These are phyloP conservation scores for Pulveroboletus sp. DNA, from an alignment of 768 basidiomycete species.

Conservation along the genomic window DNA sequence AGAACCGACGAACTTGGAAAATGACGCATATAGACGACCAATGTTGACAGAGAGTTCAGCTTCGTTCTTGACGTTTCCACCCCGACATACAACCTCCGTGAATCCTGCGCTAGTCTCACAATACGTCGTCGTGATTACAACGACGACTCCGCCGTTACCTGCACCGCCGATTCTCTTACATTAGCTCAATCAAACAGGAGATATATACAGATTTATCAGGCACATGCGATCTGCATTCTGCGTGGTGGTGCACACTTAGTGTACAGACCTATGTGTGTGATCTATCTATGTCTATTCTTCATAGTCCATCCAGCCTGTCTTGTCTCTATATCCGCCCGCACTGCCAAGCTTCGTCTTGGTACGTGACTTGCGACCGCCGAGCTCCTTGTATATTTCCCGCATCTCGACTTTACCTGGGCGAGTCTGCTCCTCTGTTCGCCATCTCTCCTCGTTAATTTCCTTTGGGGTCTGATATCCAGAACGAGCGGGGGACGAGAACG, in stretches of 20 bases:
- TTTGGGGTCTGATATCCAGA: slow-evolving; percentile 75
- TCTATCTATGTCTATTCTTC: slow-evolving; percentile 19
- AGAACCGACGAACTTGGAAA: slow-evolving; percentile 43
- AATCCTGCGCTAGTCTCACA: not conserved
- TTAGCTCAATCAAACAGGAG: slow-evolving; percentile 63
- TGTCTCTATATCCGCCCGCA: slow-evolving; percentile 60
- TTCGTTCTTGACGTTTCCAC: slow-evolving; percentile 73
- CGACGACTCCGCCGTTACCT: slow-evolving; percentile 67
- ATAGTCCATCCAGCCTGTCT: slow-evolving; percentile 66
- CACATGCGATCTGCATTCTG: slow-evolving; percentile 56
- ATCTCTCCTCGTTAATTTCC: slow-evolving; percentile 75
- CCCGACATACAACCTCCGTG: slow-evolving; percentile 43
- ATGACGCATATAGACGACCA: slow-evolving; percentile 57
- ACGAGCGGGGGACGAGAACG: slow-evolving; percentile 43
- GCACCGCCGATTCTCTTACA: slow-evolving; percentile 64
- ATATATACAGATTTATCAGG: slow-evolving; percentile 70
- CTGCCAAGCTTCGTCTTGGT: slow-evolving; percentile 73
- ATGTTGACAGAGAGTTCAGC: slow-evolving; percentile 61
- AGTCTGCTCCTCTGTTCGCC: slow-evolving; percentile 51
- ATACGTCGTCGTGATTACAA: slow-evolving; percentile 54
- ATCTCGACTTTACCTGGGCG: slow-evolving; percentile 76
- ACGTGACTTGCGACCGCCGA: slow-evolving; percentile 79
- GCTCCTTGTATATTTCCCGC: slow-evolving; percentile 87
- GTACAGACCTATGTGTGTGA: not conserved
- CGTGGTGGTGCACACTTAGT: slow-evolving; percentile 13